These are phyloP conservation scores for Solanum gandarillasii DNA, from an alignment of 257 asterid genomes.

Conservation along the genomic window DNA sequence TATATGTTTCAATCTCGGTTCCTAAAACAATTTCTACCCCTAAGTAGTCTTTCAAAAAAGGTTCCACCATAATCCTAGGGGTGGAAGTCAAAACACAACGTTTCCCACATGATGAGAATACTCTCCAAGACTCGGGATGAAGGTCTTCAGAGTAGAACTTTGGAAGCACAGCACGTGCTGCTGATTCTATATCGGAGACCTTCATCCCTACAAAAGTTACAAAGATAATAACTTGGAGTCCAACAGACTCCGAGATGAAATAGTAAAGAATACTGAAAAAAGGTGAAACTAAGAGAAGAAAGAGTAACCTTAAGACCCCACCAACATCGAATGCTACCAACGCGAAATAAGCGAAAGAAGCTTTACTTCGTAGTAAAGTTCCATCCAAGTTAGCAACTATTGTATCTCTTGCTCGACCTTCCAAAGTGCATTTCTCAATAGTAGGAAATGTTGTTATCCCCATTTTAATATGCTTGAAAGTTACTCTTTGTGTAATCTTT, in stretches of 20 bases:
- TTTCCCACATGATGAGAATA: slow-evolving; percentile 17
- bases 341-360: slow-evolving; percentile 15
- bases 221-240: slow-evolving; percentile 6
- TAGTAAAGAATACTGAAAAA: background rate
- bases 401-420: background rate
- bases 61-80: slow-evolving; percentile 26
- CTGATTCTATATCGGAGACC: slow-evolving; percentile 16
- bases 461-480: background rate
- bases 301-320: slow-evolving; percentile 12
- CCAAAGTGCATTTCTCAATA: background rate
- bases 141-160: slow-evolving; percentile 19
- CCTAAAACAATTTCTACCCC: slow-evolving; percentile 16
- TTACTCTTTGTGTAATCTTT: background rate
- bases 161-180: slow-evolving; percentile 15
- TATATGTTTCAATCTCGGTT: slow-evolving; percentile 21
- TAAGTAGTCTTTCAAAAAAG: slow-evolving; percentile 2
- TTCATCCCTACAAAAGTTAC: slow-evolving; percentile 9
- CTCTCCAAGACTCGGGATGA: slow-evolving; percentile 20
- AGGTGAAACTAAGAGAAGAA: slow-evolving; percentile 15
- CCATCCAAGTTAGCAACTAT: slow-evolving; percentile 9
- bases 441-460: background rate
- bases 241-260: slow-evolving; percentile 11
- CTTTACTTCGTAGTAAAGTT: slow-evolving; percentile 1
- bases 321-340: slow-evolving; percentile 25
- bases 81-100: slow-evolving; percentile 17